A percentile compares a stretch with the other conserved stretches of the same genome.
Conservation (phyloP, 2,329 filamentous ascomycete genomes). For the Monascus ruber region DNA sequence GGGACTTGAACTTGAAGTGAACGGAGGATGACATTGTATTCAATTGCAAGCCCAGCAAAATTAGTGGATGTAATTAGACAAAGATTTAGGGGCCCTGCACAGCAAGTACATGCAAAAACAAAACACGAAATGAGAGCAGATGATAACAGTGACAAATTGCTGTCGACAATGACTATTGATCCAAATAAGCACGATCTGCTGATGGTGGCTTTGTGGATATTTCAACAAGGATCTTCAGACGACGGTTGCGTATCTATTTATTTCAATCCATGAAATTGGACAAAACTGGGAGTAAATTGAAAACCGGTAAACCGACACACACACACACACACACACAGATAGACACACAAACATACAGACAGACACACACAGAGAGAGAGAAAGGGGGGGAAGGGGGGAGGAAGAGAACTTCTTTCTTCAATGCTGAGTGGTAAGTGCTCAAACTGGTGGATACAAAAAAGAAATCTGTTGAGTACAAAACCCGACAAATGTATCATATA, state of each 20-base stretch:
- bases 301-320: too few relatives aligned
- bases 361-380: too few relatives aligned
- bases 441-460: constrained; percentile 25
- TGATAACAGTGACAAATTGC: constrained; percentile 5
- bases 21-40: constrained; percentile 83
- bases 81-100: constrained; percentile 13
- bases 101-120: constrained; percentile 15
- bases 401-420: constrained; percentile 6
- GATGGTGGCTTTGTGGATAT: too few relatives aligned
- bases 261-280: too few relatives aligned
- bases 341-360: too few relatives aligned
- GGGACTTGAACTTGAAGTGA: constrained; percentile 99
- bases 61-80: constrained; percentile 19
- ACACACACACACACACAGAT: too few relatives aligned
- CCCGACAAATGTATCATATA: constrained; percentile 10
- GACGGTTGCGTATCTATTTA: too few relatives aligned
- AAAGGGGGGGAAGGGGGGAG: too few relatives aligned
- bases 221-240: too few relatives aligned
- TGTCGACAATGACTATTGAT: too few relatives aligned
- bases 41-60: constrained; percentile 24
- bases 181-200: too few relatives aligned
- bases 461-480: constrained; percentile 20
- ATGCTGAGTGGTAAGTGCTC: constrained; percentile 14
- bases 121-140: constrained; percentile 8
- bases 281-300: too few relatives aligned